Percentiles rank a stretch among this genome's conserved stretches.
These are phyloP conservation scores for Flammula alnicola DNA, from an alignment of 1,284 basidiomycete genomes.

Conservation along the genomic window DNA sequence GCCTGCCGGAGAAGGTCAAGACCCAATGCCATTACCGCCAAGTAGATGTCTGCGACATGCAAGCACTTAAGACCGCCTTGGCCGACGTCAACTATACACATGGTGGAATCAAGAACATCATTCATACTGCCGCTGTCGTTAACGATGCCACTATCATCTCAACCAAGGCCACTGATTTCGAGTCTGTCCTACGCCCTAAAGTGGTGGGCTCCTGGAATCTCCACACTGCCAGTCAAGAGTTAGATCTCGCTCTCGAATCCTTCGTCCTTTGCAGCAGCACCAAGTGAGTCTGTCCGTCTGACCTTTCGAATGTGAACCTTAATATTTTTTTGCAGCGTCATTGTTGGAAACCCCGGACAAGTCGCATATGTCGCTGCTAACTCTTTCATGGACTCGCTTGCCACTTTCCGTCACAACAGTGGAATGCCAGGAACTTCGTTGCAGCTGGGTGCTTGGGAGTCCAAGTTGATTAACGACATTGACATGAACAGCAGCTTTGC, in stretches of 20 bases:
- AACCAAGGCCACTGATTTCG: slow-evolving; percentile 25
- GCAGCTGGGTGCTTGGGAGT: slow-evolving; percentile 37
- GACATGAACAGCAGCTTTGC: slow-evolving; percentile 25
- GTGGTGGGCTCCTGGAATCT: slow-evolving; percentile 37
- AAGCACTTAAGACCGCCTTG: slow-evolving; percentile 23
- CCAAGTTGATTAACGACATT: slow-evolving; percentile 24
- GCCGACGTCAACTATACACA: slow-evolving; percentile 20
- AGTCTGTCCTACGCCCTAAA: slow-evolving; percentile 30
- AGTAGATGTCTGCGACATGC: slow-evolving; percentile 28
- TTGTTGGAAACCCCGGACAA: slow-evolving; percentile 34
- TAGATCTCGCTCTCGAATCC: slow-evolving; percentile 31
- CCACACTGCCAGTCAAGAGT: slow-evolving; percentile 31
- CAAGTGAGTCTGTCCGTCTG: slow-evolving; percentile 25
- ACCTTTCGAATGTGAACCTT: not conserved
- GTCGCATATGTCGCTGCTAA: slow-evolving; percentile 34
- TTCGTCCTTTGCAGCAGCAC: slow-evolving; percentile 35
- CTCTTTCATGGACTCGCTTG: slow-evolving; percentile 36
- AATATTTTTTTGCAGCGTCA: slow-evolving; percentile 26
- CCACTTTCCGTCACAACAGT: slow-evolving; percentile 28
- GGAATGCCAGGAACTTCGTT: slow-evolving; percentile 33
- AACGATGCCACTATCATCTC: slow-evolving; percentile 27
- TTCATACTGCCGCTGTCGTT: slow-evolving; percentile 33
- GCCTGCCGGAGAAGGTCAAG: slow-evolving; percentile 17
- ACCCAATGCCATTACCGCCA: slow-evolving; percentile 25
- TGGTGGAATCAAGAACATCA: slow-evolving; percentile 31